Base-by-base conservation (phyloP, 2,329 filamentous ascomycete genomes). In the Trichoderma atrobrunneum region DNA sequence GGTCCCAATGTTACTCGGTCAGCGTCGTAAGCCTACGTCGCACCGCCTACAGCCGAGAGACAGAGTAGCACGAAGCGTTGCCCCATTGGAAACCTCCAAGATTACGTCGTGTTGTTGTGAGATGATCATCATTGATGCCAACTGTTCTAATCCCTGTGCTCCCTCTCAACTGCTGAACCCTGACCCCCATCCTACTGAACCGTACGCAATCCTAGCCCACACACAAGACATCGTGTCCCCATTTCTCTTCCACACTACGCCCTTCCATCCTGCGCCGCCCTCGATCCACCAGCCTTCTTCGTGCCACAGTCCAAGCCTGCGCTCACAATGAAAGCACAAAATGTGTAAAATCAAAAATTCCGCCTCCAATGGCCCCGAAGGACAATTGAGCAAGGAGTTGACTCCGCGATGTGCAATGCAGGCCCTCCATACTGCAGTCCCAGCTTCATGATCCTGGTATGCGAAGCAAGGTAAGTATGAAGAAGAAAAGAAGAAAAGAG, bases 381-480 rank as follows among this genome's bases (percentile, higher is more conserved):
- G 84, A 82, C 84, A 86, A 85, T 85, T 81, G 82, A 85, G 81
- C 75, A 76, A 78, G 79, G 81, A 80, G 81, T 77, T 77, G 80
- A 84, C 83, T 81, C 84, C 85, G 82, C 84, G 84, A 78, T 84
- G 85, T 87, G 84, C 84, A 85, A 86, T 87, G 84, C 84, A 86
- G 84, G 83, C 81, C 80, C 81, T 79, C 82, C 81, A 76, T 76
- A 78, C 82, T 85, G 79, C 76, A 75, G 72, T 76, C 76, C 78
- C 78, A 79, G 75, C 78, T 82, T 83, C 82, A 74, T 86, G 85
- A 87, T 79, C 84, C 77, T 78, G 79, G 26, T 26, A 5, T 26
- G 3, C 26, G 79, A 78, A 80, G 81, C 80, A 86, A 86, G 84
- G 84, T 85, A 86, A 86, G 85, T 86, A 86, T 86, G 82, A 83